phyloP scores from a whole-genome alignment of 441 rosid genomes.

The Mallotus japonicus region DNA sequence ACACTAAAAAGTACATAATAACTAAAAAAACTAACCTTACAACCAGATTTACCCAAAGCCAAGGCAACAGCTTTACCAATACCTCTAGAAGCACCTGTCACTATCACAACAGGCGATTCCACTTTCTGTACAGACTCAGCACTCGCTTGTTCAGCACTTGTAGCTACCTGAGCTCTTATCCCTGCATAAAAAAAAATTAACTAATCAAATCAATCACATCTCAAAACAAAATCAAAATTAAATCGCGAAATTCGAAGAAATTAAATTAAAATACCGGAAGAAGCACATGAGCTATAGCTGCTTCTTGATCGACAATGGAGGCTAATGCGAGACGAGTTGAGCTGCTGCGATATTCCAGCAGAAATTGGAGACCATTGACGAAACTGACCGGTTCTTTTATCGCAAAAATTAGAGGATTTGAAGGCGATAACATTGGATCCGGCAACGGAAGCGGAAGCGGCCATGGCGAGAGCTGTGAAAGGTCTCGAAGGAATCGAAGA shows the following conservation, averaged over 20 bases:
- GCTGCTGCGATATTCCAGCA: conserved; percentile 24
- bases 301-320: not conserved
- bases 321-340: conserved; percentile 18
- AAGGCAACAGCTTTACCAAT: conserved; percentile 91
- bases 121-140: conserved; percentile 29
- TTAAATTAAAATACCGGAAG: conserved; percentile 3
- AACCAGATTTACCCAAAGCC: conserved; percentile 81
- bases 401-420: conserved; percentile 27
- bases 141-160: conserved; percentile 5
- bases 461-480: conserved; percentile 40
- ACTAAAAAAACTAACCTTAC: conserved; percentile 51
- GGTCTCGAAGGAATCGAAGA: conserved; percentile 31
- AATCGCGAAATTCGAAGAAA: not conserved
- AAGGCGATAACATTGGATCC: conserved; percentile 46
- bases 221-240: no score
- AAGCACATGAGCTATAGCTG: not conserved
- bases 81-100: conserved; percentile 97
- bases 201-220: not conserved
- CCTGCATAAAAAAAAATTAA: not conserved
- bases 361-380: conserved; percentile 43
- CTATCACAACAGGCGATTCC: conserved; percentile 79
- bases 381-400: conserved; percentile 34
- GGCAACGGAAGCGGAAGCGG: conserved; percentile 46
- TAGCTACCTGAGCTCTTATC: conserved; percentile 9
- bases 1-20: not conserved